Evolutionary conservation across 2,329 filamentous ascomycete species (phyloP).

Genomic region (Cryphonectria radicalis): DNA sequence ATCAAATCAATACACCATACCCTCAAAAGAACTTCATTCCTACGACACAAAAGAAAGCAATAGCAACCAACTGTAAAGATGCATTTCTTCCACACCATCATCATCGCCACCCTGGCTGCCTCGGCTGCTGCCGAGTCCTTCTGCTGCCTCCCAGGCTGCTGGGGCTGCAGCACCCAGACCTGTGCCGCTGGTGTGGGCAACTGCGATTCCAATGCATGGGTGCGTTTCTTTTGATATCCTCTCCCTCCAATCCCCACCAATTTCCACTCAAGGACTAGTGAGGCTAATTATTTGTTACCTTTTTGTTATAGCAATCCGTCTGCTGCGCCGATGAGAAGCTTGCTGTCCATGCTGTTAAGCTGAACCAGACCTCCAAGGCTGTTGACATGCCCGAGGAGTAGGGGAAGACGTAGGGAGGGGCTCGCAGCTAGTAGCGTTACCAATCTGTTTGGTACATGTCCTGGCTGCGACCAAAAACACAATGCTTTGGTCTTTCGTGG

Average conservation of each 20-base stretch:
- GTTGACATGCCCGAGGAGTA: not conserved
- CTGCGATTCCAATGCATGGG: not conserved
- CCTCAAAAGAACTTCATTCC: not conserved
- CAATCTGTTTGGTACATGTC: not conserved
- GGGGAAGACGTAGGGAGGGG: not conserved
- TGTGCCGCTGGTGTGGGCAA: not conserved
- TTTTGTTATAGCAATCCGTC: not conserved
- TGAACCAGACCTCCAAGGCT: not conserved
- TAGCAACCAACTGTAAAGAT: not conserved
- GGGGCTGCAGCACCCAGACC: slow-evolving; percentile 4
- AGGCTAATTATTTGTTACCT: not conserved
- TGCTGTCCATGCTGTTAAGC: not conserved
- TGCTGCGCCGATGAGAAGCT: slow-evolving; percentile 7
- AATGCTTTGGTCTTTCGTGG: not conserved
- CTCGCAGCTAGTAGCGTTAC: not conserved
- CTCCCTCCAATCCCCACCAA: not conserved
- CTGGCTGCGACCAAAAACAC: not conserved
- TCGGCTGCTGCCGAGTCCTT: not conserved
- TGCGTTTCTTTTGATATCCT: not conserved
- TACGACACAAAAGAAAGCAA: not conserved
- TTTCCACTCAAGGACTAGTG: not conserved
- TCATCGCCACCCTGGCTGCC: not conserved
- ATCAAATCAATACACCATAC: not conserved
- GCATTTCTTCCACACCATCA: not conserved
- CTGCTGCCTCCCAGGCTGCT: slow-evolving; percentile 6